These are phyloP conservation scores for Fusarium dimerum DNA, from an alignment of 2,329 filamentous ascomycete genomes.

Conservation along the genomic window DNA sequence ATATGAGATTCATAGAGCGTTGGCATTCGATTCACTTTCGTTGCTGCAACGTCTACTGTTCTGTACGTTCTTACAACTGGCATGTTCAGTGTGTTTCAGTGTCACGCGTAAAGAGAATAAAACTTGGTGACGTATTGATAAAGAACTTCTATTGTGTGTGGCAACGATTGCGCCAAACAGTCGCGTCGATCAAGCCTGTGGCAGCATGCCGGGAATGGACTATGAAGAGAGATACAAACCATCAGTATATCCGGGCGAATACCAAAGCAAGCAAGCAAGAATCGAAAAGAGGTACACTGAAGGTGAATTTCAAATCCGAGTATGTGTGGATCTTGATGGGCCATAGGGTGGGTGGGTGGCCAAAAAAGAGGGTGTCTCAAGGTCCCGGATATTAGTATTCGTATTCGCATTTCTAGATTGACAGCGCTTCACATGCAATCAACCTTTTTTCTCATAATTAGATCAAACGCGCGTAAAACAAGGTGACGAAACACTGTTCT, in stretches of 20 bases:
- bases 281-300: background rate
- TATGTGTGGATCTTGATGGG: background rate
- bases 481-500: background rate
- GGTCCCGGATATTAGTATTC: slow-evolving; percentile 16
- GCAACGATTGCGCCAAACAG: no score
- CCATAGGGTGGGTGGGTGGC: slow-evolving; percentile 3
- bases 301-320: background rate
- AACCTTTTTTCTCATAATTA: no score
- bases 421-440: background rate
- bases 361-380: slow-evolving; percentile 8
- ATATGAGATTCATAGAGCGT: no score
- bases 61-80: no score
- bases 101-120: no score
- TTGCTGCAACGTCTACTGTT: no score
- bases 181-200: background rate
- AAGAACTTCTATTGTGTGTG: no score
- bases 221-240: no score
- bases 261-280: background rate
- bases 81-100: no score
- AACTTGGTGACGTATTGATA: no score
- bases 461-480: no score
- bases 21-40: no score
- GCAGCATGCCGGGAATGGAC: background rate
- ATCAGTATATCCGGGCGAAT: background rate
- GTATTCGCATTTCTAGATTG: slow-evolving; percentile 20